Base-by-base conservation (phyloP, 148 eudicot genomes). In the Rheum nobile region DNA sequence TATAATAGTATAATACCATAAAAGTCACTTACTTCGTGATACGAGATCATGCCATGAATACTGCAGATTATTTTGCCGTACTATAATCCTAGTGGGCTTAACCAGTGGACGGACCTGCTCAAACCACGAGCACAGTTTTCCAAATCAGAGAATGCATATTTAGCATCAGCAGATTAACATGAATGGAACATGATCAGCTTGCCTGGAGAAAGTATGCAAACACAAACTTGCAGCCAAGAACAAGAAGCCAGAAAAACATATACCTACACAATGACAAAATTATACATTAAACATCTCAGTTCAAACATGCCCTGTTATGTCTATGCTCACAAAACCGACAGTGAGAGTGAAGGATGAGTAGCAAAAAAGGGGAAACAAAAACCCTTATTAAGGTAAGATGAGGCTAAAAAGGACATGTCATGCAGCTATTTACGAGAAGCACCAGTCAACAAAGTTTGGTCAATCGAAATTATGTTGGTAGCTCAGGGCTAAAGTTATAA, bases 1-100 rank as follows among this genome's bases (percentile, higher is more conserved):
- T 13, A 26, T 26, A 61, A 29, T 61, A 29, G 46, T 31, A 34
- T 31, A 65, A 65, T 65, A 34, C 43, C 17, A 63, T 21, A 69
- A 29, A 0, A 4, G 79, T 38, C 43, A 76, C 96, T 90, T 88
- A 95, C 99, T 57, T 82, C 82, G 79, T 41, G 99, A 95, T 59
- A 92, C 92, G 76, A 95, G 78, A 80, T 92, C 97, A 85, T 95
- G 99, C 99, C 99, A 95, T 22, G 96, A 86, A 79, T 95, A 95
- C 16, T 12, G 46, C 77, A 85, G 67, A 73, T 76, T 78, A 42
- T 81, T 46, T 81, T 87, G 82, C 12, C 35, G 28, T 32, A 95
- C 87, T 68, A 95, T 84, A 5, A 11, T 11, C 79, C 77, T 61
- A 39, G 99, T 95, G 43, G 99, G 99, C 37, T 75, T 61, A 26